Evolutionary conservation across 768 basidiomycete species (phyloP), one percentile per base, ranked within the genome.

Genomic region (Mycena crocata): DNA sequence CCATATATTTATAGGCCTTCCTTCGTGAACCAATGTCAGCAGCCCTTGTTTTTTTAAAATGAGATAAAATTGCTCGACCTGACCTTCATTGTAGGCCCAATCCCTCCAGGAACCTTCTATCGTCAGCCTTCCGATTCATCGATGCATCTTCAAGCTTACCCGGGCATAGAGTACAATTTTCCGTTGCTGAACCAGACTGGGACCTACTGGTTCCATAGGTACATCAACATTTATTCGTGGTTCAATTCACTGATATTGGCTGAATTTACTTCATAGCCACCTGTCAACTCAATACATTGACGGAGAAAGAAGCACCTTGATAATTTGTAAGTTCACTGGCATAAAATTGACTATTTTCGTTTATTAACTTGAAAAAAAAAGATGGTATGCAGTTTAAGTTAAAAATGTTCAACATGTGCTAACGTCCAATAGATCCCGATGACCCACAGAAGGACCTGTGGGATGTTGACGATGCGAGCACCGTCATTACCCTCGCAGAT

Each of bases 381-480:
- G n/a, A n/a, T n/a, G n/a, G n/a, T n/a, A n/a, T n/a, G n/a, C n/a
- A n/a, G n/a, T n/a, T n/a, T n/a, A n/a, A n/a, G n/a, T n/a, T n/a
- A n/a, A n/a, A n/a, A n/a, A n/a, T n/a, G n/a, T n/a, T n/a, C n/a
- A n/a, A n/a, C n/a, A n/a, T n/a, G n/a, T n/a, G n/a, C n/a, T n/a
- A n/a, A n/a, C n/a, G n/a, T n/a, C n/a, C 37, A 30, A 28, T 39
- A 64, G 74, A 81, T 48, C 75, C 73, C 17, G 26, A 75, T 13
- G 79, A 81, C 59, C 80, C 80, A 5, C 71, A 74, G 5, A 40
- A 45, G 26, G 26, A 44, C 39, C 45, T 80, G 8, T 80, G 79
- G 61, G 80, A 81, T 46, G 59, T 77, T 9, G 79, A 79, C 62
- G 71, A 79, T 52, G 79, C 69, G 58, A 37, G 51, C 21, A 76